Evolutionary conservation across 352 stramenopile genomes (phyloP).

Genomic region (Phytophthora fragariaefolia): DNA sequence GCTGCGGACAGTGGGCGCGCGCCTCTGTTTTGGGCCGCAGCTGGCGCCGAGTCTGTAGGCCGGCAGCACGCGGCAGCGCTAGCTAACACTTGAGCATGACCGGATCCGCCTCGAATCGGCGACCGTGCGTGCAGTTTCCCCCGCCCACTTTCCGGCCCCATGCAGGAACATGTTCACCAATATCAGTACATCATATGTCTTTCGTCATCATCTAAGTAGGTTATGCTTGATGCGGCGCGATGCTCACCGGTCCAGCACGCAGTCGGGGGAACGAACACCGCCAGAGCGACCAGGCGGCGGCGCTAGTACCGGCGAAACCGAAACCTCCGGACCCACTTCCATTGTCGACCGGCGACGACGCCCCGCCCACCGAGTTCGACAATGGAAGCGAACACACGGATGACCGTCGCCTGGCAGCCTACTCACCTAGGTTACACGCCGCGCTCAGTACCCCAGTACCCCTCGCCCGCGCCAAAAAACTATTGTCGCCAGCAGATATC

Average conservation of each 20-base stretch:
- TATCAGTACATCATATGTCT: neutral
- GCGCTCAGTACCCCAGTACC: neutral
- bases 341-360: too few species aligned
- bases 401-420: too few species aligned
- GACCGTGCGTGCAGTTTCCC: conserved; percentile 20
- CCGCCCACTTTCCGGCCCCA: conserved; percentile 13
- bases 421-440: neutral
- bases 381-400: too few species aligned
- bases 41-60: conserved; percentile 7
- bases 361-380: too few species aligned
- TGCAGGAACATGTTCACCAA: neutral
- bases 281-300: too few species aligned
- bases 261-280: too few species aligned
- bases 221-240: neutral
- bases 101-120: conserved; percentile 10
- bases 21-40: conserved; percentile 24
- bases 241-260: too few species aligned
- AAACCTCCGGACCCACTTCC: too few species aligned
- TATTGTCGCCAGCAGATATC: conserved; percentile 18
- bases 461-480: conserved; percentile 4
- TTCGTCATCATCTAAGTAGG: neutral
- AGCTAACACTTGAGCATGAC: conserved; percentile 23
- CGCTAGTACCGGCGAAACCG: too few species aligned
- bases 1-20: conserved; percentile 5
- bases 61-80: neutral